phyloP scores from a whole-genome alignment of 192 early-diverging fungal species.

The Phycomyces nitens region DNA sequence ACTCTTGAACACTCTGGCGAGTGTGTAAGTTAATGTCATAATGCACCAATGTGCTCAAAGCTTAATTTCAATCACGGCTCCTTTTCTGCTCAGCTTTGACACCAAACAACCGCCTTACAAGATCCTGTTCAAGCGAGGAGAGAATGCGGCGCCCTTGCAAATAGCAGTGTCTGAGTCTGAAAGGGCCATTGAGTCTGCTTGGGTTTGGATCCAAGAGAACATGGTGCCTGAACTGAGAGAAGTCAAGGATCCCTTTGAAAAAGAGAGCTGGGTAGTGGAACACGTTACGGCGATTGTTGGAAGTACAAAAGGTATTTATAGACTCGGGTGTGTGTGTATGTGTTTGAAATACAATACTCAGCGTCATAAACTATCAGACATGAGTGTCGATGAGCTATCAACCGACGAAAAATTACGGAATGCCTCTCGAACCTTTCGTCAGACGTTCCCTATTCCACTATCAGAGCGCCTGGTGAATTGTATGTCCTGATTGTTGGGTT shows the following conservation, averaged over 20 bases:
- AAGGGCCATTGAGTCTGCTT: conserved; percentile 83
- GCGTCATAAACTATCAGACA: conserved; percentile 40
- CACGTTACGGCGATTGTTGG: conserved; percentile 89
- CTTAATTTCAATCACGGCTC: not conserved
- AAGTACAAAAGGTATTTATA: conserved; percentile 54
- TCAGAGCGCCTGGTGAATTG: conserved; percentile 90
- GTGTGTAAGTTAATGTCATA: conserved; percentile 63
- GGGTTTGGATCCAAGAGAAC: conserved; percentile 90
- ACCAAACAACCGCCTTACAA: conserved; percentile 90
- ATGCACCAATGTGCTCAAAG: not conserved
- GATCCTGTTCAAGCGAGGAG: conserved; percentile 69
- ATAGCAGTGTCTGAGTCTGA: conserved; percentile 81
- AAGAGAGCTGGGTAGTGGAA: conserved; percentile 82
- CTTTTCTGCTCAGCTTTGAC: conserved; percentile 61
- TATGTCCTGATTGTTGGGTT: conserved; percentile 27
- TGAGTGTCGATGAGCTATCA: conserved; percentile 73
- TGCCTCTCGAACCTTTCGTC: conserved; percentile 84
- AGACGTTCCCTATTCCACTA: conserved; percentile 77
- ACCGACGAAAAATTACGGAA: conserved; percentile 83
- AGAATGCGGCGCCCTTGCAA: conserved; percentile 60
- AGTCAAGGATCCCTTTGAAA: conserved; percentile 75
- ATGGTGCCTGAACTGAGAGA: conserved; percentile 65
- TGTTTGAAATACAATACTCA: not conserved
- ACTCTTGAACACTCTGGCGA: conserved; percentile 88
- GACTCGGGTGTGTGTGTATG: not conserved